Conservation (phyloP, 805 yeast genomes). For the Zygosaccharomyces siamensis region DNA sequence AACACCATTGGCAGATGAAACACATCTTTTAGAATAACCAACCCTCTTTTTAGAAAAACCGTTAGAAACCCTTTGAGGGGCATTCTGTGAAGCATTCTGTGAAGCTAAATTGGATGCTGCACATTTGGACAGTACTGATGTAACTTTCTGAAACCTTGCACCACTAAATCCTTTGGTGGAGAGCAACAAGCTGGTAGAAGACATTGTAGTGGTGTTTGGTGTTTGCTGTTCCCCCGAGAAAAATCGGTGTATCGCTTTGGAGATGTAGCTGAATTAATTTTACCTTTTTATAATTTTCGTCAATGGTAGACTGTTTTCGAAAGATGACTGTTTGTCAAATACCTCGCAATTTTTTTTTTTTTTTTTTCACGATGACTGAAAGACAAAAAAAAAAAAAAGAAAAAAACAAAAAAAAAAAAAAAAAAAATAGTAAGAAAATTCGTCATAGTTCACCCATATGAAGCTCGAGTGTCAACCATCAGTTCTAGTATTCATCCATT, state of each 20-base stretch:
- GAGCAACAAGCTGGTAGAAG: conserved; percentile 27
- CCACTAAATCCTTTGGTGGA: conserved; percentile 27
- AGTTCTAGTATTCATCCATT: no score
- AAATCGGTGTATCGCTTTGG: no score
- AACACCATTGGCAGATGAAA: conserved; percentile 25
- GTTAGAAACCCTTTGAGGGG: conserved; percentile 7
- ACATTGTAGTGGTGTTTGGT: conserved; percentile 15
- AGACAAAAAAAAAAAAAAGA: neutral
- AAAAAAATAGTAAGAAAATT: neutral
- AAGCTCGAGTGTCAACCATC: no score
- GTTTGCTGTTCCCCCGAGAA: neutral
- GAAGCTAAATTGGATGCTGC: conserved; percentile 17
- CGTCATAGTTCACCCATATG: no score
- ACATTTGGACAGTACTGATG: conserved; percentile 18
- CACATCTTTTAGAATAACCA: conserved; percentile 27
- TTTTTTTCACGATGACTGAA: neutral
- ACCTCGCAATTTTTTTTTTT: neutral
- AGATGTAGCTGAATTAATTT: neutral
- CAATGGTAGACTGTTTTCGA: neutral
- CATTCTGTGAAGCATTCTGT: conserved; percentile 3
- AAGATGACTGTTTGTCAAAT: neutral
- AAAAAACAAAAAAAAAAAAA: neutral
- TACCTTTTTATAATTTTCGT: neutral
- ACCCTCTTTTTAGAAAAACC: conserved; percentile 21
- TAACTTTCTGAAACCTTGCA: conserved; percentile 16